Evolutionary conservation across 2,329 filamentous ascomycete species (phyloP).

Genomic region (Fusarium lateritium): DNA sequence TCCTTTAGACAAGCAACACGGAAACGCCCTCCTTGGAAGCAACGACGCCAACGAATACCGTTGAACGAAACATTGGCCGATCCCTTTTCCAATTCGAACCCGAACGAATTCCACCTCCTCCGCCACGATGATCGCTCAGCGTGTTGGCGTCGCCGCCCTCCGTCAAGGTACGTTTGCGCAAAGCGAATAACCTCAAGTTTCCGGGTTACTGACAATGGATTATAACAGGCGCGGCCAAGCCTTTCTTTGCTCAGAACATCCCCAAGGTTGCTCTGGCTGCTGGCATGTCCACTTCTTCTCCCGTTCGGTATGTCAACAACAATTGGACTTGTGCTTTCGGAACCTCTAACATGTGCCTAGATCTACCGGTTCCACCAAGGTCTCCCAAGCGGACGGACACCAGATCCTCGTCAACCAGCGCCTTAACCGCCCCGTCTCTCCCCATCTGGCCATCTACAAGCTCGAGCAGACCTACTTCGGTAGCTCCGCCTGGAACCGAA

Average conservation of each 20-base stretch:
- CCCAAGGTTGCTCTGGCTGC: constrained; percentile 62
- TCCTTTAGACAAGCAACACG: constrained; percentile 8
- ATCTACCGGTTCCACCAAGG: constrained; percentile 65
- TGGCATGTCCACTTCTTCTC: constrained; percentile 60
- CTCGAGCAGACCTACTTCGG: constrained; percentile 88
- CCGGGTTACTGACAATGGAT: constrained; percentile 16
- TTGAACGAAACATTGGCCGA: constrained; percentile 40
- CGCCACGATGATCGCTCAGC: constrained; percentile 68
- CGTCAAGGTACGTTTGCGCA: constrained; percentile 64
- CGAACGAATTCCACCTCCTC: constrained; percentile 11
- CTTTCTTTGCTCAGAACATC: constrained; percentile 64
- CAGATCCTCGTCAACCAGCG: constrained; percentile 86
- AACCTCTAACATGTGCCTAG: constrained; percentile 23
- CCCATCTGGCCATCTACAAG: constrained; percentile 89
- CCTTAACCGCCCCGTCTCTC: constrained; percentile 83
- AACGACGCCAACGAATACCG: constrained; percentile 44
- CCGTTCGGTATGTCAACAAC: constrained; percentile 58
- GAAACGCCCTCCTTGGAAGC: constrained; percentile 22
- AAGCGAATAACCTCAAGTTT: constrained; percentile 37
- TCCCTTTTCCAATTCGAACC: constrained; percentile 13
- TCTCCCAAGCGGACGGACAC: constrained; percentile 68
- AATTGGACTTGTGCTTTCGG: background rate
- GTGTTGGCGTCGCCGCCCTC: constrained; percentile 71
- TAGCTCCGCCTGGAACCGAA: constrained; percentile 80
- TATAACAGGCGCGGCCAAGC: constrained; percentile 59